Evolutionary conservation across 2,329 filamentous ascomycete species (phyloP).

Genomic region (Colletotrichum trifolii): DNA sequence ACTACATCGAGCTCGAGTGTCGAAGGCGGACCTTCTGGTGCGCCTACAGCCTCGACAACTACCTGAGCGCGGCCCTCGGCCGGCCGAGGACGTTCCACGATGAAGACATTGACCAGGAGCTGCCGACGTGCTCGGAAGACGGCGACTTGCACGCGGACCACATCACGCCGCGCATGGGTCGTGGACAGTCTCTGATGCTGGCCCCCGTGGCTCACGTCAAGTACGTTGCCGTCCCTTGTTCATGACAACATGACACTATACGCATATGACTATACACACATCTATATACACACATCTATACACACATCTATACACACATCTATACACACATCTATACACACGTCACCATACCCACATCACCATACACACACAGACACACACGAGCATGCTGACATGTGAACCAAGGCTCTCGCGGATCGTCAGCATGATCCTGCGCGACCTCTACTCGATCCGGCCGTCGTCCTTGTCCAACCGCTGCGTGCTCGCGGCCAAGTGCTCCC

Average conservation of each 20-base stretch:
- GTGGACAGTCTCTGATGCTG: conserved; percentile 45
- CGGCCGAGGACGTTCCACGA: conserved; percentile 71
- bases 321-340: neutral
- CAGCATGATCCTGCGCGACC: conserved; percentile 46
- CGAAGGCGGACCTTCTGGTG: conserved; percentile 69
- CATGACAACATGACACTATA: neutral
- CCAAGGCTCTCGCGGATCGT: conserved; percentile 48
- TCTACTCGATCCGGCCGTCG: conserved; percentile 50
- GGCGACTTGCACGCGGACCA: conserved; percentile 31
- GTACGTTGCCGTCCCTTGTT: conserved; percentile 36
- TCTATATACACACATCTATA: neutral
- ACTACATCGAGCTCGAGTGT: conserved; percentile 52
- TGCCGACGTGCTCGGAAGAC: conserved; percentile 66
- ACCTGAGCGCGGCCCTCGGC: conserved; percentile 71
- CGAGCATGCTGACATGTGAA: neutral
- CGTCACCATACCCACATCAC: neutral
- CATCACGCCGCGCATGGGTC: conserved; percentile 29
- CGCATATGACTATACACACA: neutral
- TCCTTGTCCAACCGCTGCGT: conserved; percentile 41
- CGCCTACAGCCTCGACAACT: conserved; percentile 72
- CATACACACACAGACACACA: neutral
- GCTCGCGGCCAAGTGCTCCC: conserved; percentile 43
- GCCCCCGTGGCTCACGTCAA: conserved; percentile 50
- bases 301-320: neutral
- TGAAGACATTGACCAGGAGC: conserved; percentile 72